Evolutionary conservation across 2,329 filamentous ascomycete species (phyloP), one percentile per base, ranked within the genome.

Genomic region (Neophaeococcomyces mojaviensis): DNA sequence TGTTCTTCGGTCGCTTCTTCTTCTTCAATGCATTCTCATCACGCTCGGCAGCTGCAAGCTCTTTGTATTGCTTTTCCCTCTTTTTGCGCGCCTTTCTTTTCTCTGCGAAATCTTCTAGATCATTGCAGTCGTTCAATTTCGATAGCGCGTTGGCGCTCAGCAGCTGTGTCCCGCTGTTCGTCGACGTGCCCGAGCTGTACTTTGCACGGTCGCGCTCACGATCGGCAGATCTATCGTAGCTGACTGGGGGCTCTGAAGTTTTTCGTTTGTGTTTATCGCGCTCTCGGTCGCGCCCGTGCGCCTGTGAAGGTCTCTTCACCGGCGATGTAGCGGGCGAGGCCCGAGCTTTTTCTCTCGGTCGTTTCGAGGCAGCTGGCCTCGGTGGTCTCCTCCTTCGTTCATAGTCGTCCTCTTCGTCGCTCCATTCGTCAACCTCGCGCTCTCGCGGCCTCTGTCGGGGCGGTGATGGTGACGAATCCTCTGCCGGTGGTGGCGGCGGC

Each of bases 121-220:
- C 70, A 62, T 86, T 82, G 44, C 77, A 66, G 40, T 77, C 71
- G 55, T 87, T 76, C 38, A 89, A 64, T 58, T 80, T 78, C 10
- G 81, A 81, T 39, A 89, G 64, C 4, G 82, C 79, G 55, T 79
- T 76, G 2, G 60, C 49, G 65, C 69, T 63, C 58, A 79, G 57
- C 12, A 71, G 49, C 49, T 66, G 62, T 1, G 65, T 66, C 7
- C 60, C 61, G 51, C 67, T 70, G 50, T 64, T 67, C 4, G 66
- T 62, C 13, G 68, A 71, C 0, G 60, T 62, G 37, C 66, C 68
- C 35, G 55, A 59, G 64, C 65, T 55, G 67, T 70, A 49, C 53
- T 58, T 52, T 51, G 55, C 48, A 32, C 33, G 52, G 45, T 49
- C 50, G 49, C 53, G 46, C 43, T 59, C 39, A 51, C 49, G 20